phyloP scores from a whole-genome alignment of 768 basidiomycete genomes.

The Inosperma sp. region DNA sequence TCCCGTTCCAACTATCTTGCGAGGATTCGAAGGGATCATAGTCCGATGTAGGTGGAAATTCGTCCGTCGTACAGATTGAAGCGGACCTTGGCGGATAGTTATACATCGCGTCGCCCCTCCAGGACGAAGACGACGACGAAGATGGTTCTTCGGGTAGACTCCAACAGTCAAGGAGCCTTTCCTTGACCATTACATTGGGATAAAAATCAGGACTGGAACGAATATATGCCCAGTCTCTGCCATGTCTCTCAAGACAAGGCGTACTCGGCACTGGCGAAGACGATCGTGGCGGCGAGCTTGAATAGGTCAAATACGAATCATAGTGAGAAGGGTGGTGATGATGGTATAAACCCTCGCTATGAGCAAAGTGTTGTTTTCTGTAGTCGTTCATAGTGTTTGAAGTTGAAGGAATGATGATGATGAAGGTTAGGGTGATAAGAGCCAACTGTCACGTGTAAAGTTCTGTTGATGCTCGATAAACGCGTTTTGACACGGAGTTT shows the following conservation, averaged over 20 bases:
- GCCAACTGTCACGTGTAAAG: slow-evolving; percentile 35
- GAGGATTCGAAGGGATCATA: slow-evolving; percentile 19
- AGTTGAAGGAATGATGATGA: slow-evolving; percentile 26
- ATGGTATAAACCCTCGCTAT: slow-evolving; percentile 13
- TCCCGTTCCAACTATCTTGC: neutral
- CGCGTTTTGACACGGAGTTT: slow-evolving; percentile 41
- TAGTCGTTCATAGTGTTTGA: neutral
- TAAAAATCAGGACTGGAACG: slow-evolving; percentile 33
- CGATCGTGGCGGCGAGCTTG: slow-evolving; percentile 34
- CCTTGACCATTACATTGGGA: slow-evolving; percentile 13
- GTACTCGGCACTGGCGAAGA: slow-evolving; percentile 40
- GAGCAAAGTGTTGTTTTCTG: slow-evolving; percentile 16
- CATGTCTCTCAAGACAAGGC: slow-evolving; percentile 27
- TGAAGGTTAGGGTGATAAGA: slow-evolving; percentile 45
- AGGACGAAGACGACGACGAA: slow-evolving; percentile 9
- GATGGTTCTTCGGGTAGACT: neutral
- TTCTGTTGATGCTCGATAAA: slow-evolving; percentile 35
- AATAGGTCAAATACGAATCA: slow-evolving; percentile 21
- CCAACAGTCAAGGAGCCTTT: neutral
- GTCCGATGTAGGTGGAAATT: slow-evolving; percentile 31
- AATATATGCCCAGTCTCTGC: slow-evolving; percentile 29
- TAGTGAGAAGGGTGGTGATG: slow-evolving; percentile 21
- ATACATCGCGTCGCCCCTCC: no score
- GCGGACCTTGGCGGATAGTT: no score
- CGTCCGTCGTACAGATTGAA: no score